Evolutionary conservation across 306 rosid species (phyloP).

Genomic region (Medicago lupulina): DNA sequence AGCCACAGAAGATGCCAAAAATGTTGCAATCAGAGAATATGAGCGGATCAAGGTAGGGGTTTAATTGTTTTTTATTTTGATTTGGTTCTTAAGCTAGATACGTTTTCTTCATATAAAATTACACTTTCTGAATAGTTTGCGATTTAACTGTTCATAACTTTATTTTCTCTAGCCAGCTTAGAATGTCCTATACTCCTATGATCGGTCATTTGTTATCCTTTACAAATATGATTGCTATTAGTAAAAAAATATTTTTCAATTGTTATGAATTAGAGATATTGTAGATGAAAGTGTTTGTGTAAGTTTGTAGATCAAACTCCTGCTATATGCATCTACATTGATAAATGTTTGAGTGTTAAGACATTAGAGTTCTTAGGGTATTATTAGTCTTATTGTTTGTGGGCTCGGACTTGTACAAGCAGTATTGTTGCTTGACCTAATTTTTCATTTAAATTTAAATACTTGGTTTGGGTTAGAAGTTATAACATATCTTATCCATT

Average conservation of each 20-base stretch:
- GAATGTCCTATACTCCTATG: background rate
- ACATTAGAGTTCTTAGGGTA: background rate
- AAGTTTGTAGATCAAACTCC: background rate
- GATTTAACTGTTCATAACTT: background rate
- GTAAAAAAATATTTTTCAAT: background rate
- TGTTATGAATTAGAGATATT: background rate
- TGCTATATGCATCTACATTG: background rate
- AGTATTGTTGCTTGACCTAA: background rate
- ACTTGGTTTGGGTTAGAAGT: background rate
- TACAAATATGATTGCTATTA: constrained; percentile 1
- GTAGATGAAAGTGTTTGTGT: background rate
- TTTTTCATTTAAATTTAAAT: background rate
- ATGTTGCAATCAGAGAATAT: constrained; percentile 80
- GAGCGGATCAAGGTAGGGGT: constrained; percentile 82
- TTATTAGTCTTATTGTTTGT: background rate
- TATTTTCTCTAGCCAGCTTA: constrained; percentile 11
- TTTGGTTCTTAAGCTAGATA: constrained; percentile 16
- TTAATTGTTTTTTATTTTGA: constrained; percentile 4
- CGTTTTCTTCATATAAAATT: background rate
- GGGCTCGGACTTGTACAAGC: background rate
- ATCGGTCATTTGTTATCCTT: background rate
- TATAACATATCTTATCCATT: background rate
- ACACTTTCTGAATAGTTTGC: background rate
- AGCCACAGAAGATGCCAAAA: constrained; percentile 86
- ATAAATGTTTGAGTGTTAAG: background rate